phyloP scores from a whole-genome alignment of 1,284 basidiomycete species.

The Apiotrichum akiyoshidainum region DNA sequence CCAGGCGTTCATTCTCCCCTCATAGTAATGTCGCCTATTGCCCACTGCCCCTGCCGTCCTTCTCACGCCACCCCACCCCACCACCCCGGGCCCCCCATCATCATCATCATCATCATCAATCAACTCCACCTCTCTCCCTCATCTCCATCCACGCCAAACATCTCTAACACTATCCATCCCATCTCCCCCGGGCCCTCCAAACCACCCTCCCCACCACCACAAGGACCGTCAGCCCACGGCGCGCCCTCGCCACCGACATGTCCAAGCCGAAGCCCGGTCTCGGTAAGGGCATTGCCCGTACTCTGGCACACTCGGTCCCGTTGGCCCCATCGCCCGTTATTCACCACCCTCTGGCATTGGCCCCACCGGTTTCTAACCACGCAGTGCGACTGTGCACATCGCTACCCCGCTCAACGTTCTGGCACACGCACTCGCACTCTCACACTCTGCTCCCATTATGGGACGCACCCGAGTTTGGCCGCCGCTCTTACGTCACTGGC shows the following conservation, averaged over 20 bases:
- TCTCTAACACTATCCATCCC: too few species aligned
- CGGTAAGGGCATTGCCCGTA: slow-evolving; percentile 37
- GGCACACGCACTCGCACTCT: background rate
- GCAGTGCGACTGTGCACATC: background rate
- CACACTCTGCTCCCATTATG: slow-evolving; percentile 14
- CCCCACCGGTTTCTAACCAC: slow-evolving; percentile 5
- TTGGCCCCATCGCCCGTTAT: slow-evolving; percentile 9
- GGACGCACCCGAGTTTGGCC: slow-evolving; percentile 15
- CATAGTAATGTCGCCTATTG: too few species aligned
- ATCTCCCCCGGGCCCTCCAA: too few species aligned
- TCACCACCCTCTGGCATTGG: slow-evolving; percentile 16
- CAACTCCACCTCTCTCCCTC: too few species aligned
- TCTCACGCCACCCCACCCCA: too few species aligned
- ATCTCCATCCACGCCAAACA: too few species aligned
- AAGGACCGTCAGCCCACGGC: background rate
- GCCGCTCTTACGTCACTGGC: slow-evolving; percentile 12
- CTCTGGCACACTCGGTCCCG: slow-evolving; percentile 20
- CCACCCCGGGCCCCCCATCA: too few species aligned
- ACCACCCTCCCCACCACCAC: too few species aligned
- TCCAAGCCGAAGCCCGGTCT: slow-evolving; percentile 43
- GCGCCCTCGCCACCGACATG: slow-evolving; percentile 17
- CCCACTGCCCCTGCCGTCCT: too few species aligned
- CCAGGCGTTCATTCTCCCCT: too few species aligned
- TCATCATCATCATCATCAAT: too few species aligned
- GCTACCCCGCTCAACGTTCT: slow-evolving; percentile 2